Evolutionary conservation across 805 yeast genomes (phyloP).

Genomic region (Citeromyces nyonsensis): DNA sequence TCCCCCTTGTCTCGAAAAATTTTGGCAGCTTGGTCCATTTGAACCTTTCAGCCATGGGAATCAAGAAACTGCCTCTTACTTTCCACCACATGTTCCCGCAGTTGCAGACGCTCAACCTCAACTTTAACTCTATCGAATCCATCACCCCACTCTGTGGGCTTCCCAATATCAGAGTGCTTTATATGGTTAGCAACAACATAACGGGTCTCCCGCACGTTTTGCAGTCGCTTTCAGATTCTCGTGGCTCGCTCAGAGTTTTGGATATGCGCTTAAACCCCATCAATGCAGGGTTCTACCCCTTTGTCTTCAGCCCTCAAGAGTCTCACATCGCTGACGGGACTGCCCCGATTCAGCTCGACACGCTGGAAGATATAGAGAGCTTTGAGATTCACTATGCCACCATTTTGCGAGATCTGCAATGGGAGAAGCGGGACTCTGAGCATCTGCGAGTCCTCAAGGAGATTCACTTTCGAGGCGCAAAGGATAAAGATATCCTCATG

Average conservation of each 20-base stretch:
- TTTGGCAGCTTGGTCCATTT: slow-evolving; percentile 17
- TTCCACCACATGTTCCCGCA: slow-evolving; percentile 27
- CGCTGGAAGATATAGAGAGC: slow-evolving; percentile 24
- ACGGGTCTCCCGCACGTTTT: slow-evolving; percentile 17
- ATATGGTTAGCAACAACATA: slow-evolving; percentile 29
- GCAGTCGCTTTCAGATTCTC: slow-evolving; percentile 13
- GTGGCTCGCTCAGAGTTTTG: slow-evolving; percentile 19
- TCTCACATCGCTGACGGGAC: no score
- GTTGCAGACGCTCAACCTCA: slow-evolving; percentile 28
- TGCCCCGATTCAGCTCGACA: slow-evolving; percentile 13
- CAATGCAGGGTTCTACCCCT: slow-evolving; percentile 31
- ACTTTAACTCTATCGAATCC: slow-evolving; percentile 27
- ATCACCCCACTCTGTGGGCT: slow-evolving; percentile 17
- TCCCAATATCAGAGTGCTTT: slow-evolving; percentile 19
- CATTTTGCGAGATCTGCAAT: slow-evolving; percentile 9
- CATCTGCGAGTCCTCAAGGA: no score
- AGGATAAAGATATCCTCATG: no score
- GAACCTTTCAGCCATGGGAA: slow-evolving; percentile 29
- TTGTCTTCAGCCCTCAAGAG: slow-evolving; percentile 32
- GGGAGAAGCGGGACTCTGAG: no score
- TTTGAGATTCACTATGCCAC: slow-evolving; percentile 22
- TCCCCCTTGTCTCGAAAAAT: slow-evolving; percentile 2
- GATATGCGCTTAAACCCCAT: slow-evolving; percentile 36
- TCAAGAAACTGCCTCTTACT: slow-evolving; percentile 19
- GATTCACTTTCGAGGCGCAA: no score